Evolutionary conservation across 73 alveolate species (phyloP).

Genomic region (Durusdinium trenchii): DNA sequence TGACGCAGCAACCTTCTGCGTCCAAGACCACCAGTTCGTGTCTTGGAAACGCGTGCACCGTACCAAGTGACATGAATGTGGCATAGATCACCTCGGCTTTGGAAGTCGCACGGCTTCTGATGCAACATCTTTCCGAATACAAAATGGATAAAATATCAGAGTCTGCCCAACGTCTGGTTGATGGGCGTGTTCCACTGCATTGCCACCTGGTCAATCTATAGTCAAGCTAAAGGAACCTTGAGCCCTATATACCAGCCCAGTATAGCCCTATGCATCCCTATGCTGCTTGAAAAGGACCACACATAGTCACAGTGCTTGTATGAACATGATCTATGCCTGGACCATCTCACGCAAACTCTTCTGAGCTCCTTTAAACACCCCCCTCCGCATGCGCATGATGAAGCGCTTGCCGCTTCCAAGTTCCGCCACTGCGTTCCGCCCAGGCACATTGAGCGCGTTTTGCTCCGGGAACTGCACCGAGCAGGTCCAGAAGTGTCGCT

Average conservation of each 20-base stretch:
- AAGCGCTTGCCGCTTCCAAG: not conserved
- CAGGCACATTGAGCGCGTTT: not conserved
- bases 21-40: not conserved
- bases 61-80: conserved; percentile 98
- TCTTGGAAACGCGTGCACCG: not conserved
- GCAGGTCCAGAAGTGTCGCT: conserved; percentile 98
- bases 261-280: too few relatives aligned
- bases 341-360: not conserved
- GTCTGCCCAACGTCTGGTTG: too few relatives aligned
- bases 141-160: too few relatives aligned
- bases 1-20: too few relatives aligned
- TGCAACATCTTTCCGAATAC: too few relatives aligned
- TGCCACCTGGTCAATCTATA: too few relatives aligned
- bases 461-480: conserved; percentile 98
- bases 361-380: not conserved
- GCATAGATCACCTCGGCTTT: conserved; percentile 98
- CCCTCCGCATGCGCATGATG: not conserved
- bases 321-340: not conserved
- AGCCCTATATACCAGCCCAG: too few relatives aligned
- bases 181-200: too few relatives aligned
- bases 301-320: too few relatives aligned
- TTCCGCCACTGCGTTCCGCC: not conserved
- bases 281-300: too few relatives aligned
- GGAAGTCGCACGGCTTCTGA: too few relatives aligned
- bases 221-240: too few relatives aligned